A percentile compares a stretch with the other conserved stretches of the same genome.
phyloP scores from a whole-genome alignment of 2,329 filamentous ascomycete genomes.

The Neonectria punicea region DNA sequence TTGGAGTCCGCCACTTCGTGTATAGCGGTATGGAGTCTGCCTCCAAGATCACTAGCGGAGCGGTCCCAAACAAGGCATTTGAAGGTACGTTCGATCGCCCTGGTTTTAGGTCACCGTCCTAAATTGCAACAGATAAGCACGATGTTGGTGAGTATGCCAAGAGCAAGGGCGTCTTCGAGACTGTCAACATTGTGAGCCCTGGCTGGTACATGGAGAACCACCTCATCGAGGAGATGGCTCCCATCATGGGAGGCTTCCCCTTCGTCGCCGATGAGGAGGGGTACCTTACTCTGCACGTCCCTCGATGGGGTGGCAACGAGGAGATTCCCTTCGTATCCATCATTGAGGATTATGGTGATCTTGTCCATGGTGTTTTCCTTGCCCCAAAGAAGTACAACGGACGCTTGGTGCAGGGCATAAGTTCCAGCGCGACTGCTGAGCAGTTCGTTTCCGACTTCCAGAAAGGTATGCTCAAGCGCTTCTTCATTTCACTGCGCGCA shows the following conservation, averaged over 20 bases:
- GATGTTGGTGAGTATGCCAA: slow-evolving; percentile 51
- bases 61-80: slow-evolving; percentile 45
- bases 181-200: slow-evolving; percentile 48
- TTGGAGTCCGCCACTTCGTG: slow-evolving; percentile 49
- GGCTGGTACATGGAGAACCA: slow-evolving; percentile 58
- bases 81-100: slow-evolving; percentile 43
- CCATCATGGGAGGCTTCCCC: slow-evolving; percentile 55
- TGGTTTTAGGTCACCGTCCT: not conserved
- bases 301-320: slow-evolving; percentile 52
- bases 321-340: slow-evolving; percentile 53
- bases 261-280: slow-evolving; percentile 48
- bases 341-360: slow-evolving; percentile 55
- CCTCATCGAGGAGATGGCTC: slow-evolving; percentile 46
- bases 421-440: slow-evolving; percentile 46
- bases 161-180: slow-evolving; percentile 46
- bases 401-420: slow-evolving; percentile 51
- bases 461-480: slow-evolving; percentile 33
- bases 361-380: slow-evolving; percentile 57
- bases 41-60: slow-evolving; percentile 47
- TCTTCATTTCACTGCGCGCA: not conserved
- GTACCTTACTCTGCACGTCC: slow-evolving; percentile 48
- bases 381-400: slow-evolving; percentile 51
- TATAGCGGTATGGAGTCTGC: slow-evolving; percentile 50
- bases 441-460: slow-evolving; percentile 47
- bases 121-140: slow-evolving; percentile 48